Evolutionary conservation across 768 basidiomycete genomes (phyloP), one percentile per base, ranked within the genome.

Genomic region (Amanita inopinata): DNA sequence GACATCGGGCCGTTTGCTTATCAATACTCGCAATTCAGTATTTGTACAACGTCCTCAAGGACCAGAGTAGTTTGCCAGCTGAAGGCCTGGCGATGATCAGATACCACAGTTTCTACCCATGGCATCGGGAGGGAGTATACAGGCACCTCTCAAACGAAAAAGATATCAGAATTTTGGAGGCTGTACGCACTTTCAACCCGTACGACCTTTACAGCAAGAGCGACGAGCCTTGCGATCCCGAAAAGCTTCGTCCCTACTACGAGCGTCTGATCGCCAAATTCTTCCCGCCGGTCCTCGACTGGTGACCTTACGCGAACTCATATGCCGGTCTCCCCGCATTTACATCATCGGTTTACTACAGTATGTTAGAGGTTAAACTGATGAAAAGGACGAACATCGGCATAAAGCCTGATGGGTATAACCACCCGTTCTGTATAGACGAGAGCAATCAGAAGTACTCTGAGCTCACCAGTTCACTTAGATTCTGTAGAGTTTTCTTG

Each of bases 91-190:
- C 83, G 5, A 94, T 94, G 90, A 89, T 94, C 55, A 78, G 91
- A 23, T 94, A 88, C 58, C 91, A 93, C 64, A 87, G 83, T 53
- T 94, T 93, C 71, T 94, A 93, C 64, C 90, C 91, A 19, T 92
- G 88, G 90, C 91, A 94, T 61, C 74, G 90, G 32, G 91, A 92
- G 56, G 73, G 73, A 42, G 91, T 90, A 0, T 94, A 94, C 64
- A 57, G 59, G 15, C 82, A 92, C 55, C 74, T 94, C 35, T 80
- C 76, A 49, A 80, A 80, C 57, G 81, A 81, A 12, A 77, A 79
- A 41, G 86, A 89, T 58, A 50, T 61, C 45, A 63, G 64, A 40
- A 67, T 75, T 14, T 74, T 89, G 23, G 74, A 70, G 30, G 89
- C 88, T 11, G 88, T 89, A 20, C 72, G 74, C 33, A 82, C 81